These are phyloP conservation scores for Aspergillus phoenicis DNA, from an alignment of 2,329 filamentous ascomycete genomes.

Conservation along the genomic window DNA sequence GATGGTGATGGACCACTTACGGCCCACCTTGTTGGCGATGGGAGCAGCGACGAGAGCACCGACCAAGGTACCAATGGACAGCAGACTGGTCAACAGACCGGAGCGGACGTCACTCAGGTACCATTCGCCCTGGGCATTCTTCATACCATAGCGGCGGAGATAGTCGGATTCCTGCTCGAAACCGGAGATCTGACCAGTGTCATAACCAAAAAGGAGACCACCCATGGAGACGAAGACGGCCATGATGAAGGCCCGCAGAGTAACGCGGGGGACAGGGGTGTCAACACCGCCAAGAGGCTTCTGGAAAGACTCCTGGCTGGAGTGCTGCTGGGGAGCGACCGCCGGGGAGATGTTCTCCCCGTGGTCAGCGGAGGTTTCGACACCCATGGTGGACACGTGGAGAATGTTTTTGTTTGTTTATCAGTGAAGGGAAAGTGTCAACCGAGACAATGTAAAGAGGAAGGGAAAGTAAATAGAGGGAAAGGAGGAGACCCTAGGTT, in stretches of 20 bases:
- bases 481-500: background rate
- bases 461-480: background rate
- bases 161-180: conserved; percentile 49
- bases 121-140: conserved; percentile 33
- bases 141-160: conserved; percentile 42
- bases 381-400: conserved; percentile 29
- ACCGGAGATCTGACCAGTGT: conserved; percentile 51
- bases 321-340: conserved; percentile 22
- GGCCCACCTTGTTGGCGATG: conserved; percentile 45
- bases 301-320: conserved; percentile 29
- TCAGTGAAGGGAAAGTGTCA: background rate
- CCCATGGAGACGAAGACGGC: conserved; percentile 51
- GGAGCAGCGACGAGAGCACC: conserved; percentile 46
- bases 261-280: conserved; percentile 38
- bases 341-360: conserved; percentile 37
- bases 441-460: background rate
- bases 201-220: conserved; percentile 49
- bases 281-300: conserved; percentile 33
- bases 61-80: conserved; percentile 49
- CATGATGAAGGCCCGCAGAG: conserved; percentile 43
- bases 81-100: conserved; percentile 46
- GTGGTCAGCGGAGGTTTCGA: conserved; percentile 32
- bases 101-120: conserved; percentile 45
- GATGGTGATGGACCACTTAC: conserved; percentile 45
- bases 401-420: background rate